Conservation (phyloP, 2,329 filamentous ascomycete genomes). For the Hypocreales sp. region DNA sequence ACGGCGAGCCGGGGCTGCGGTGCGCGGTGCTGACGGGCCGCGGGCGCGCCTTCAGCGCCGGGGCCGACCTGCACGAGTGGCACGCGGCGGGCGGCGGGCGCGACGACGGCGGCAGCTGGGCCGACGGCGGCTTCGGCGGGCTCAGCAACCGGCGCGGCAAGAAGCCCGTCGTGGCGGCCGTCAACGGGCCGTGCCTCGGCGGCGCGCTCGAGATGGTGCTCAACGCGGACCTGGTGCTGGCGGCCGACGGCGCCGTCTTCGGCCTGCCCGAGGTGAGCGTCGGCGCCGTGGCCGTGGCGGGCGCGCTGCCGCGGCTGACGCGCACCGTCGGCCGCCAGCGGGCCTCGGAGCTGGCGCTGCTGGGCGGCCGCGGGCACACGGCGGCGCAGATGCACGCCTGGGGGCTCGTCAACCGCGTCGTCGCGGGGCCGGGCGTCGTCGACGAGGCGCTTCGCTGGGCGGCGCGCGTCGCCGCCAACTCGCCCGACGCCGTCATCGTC, state of each 20-base stretch:
- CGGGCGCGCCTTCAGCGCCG: slow-evolving; percentile 51
- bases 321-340: slow-evolving; percentile 52
- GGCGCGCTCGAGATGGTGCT: slow-evolving; percentile 65
- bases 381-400: slow-evolving; percentile 46
- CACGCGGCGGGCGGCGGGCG: too few species aligned
- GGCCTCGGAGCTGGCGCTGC: slow-evolving; percentile 56
- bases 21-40: slow-evolving; percentile 48
- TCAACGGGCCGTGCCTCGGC: slow-evolving; percentile 61
- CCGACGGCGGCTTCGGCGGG: slow-evolving; percentile 46
- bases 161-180: slow-evolving; percentile 63
- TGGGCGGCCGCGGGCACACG: slow-evolving; percentile 44
- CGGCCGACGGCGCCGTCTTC: slow-evolving; percentile 42
- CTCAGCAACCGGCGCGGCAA: slow-evolving; percentile 50
- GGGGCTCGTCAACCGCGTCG: slow-evolving; percentile 56
- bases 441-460: slow-evolving; percentile 47
- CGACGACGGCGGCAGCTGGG: too few species aligned
- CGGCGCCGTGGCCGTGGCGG: slow-evolving; percentile 57
- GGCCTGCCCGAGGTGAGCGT: slow-evolving; percentile 56
- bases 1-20: slow-evolving; percentile 42
- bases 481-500: slow-evolving; percentile 64
- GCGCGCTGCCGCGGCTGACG: slow-evolving; percentile 51
- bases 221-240: slow-evolving; percentile 59
- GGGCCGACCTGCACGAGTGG: slow-evolving; percentile 55
- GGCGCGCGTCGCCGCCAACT: slow-evolving; percentile 44
- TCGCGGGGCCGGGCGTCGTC: slow-evolving; percentile 30